Conservation (phyloP, 352 stramenopile species). For the Pythium sp. region DNA sequence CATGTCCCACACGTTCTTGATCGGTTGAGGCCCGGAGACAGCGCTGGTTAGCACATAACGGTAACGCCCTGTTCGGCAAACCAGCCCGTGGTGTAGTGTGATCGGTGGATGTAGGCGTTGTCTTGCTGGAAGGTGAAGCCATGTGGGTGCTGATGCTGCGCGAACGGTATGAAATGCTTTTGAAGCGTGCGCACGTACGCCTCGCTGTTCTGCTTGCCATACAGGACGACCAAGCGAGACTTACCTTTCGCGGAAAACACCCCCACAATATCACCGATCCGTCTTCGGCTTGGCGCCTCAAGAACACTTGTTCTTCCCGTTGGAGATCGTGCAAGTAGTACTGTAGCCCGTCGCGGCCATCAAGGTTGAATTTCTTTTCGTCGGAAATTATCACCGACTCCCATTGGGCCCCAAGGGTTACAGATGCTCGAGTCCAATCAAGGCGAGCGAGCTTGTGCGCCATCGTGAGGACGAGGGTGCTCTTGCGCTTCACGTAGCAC, state of each 20-base stretch:
- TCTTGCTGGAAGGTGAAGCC: not conserved
- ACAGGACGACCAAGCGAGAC: not conserved
- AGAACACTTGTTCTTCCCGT: not conserved
- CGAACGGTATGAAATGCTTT: too few relatives aligned
- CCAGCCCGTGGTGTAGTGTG: not conserved
- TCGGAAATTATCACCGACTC: too few relatives aligned
- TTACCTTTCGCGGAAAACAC: not conserved
- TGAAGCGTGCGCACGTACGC: not conserved
- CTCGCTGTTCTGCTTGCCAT: not conserved
- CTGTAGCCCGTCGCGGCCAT: not conserved
- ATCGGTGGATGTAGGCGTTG: slow-evolving; percentile 1
- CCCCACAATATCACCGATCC: not conserved
- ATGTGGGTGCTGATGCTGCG: too few relatives aligned
- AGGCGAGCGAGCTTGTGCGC: too few relatives aligned
- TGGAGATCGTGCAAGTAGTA: not conserved
- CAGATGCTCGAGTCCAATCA: too few relatives aligned
- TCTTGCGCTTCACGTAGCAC: too few relatives aligned
- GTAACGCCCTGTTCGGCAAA: not conserved
- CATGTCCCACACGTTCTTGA: slow-evolving; percentile 2
- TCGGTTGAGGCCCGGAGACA: not conserved
- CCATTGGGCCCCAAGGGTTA: too few relatives aligned
- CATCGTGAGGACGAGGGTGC: too few relatives aligned
- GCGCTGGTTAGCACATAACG: not conserved
- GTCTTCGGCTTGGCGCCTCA: not conserved
- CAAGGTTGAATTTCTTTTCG: too few relatives aligned